Percentiles rank a stretch among this genome's conserved stretches.
phyloP scores from a whole-genome alignment of 306 rosid species.

The Coriaria nepalensis region DNA sequence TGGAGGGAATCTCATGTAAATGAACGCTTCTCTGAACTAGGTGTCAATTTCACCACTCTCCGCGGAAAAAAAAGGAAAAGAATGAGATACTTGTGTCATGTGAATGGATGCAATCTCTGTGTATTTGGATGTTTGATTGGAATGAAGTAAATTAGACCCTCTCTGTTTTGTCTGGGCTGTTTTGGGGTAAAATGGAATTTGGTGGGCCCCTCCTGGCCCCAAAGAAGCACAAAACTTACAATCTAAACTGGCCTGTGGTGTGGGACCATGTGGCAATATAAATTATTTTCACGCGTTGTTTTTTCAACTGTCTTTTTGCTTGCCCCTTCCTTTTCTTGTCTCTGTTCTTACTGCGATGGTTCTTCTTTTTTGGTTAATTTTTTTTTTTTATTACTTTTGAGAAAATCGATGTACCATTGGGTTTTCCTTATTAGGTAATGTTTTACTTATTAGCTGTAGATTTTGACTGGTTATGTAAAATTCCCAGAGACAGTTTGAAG shows the following conservation, averaged over 20 bases:
- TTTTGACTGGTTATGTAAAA: no score
- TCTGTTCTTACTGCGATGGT: not conserved
- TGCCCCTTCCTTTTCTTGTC: constrained; percentile 14
- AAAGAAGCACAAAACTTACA: constrained; percentile 4
- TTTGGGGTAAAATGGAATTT: constrained; percentile 29
- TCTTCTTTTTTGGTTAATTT: constrained; percentile 11
- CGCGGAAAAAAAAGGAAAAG: not conserved
- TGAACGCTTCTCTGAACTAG: no score
- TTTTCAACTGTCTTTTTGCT: constrained; percentile 10
- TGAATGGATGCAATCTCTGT: constrained; percentile 6
- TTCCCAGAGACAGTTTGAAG: no score
- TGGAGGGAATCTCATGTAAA: no score
- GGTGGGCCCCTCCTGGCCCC: constrained; percentile 34
- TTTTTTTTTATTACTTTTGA: no score
- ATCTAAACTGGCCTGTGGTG: constrained; percentile 28
- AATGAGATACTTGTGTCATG: constrained; percentile 18
- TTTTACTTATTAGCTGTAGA: no score
- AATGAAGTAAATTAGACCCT: constrained; percentile 6
- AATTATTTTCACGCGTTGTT: constrained; percentile 15
- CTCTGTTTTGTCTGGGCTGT: constrained; percentile 29
- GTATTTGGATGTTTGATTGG: constrained; percentile 27
- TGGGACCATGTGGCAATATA: constrained; percentile 28
- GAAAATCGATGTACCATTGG: no score
- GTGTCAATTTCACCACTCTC: constrained; percentile 1
- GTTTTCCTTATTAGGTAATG: no score